These are phyloP conservation scores for Scutellaria barbata DNA, from an alignment of 257 asterid species.

Conservation along the genomic window DNA sequence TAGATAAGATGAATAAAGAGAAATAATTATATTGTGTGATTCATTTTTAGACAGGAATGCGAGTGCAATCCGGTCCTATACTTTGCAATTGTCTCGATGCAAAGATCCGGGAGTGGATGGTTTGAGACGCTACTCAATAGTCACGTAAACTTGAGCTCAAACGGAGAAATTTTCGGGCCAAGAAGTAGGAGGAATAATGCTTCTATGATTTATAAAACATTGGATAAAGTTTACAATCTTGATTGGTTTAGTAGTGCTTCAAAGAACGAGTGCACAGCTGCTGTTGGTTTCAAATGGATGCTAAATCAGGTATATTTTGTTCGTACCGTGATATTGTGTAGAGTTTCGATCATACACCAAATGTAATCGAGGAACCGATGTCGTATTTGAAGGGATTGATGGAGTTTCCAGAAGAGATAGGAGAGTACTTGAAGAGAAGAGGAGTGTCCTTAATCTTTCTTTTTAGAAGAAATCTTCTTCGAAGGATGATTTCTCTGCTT, in stretches of 20 bases:
- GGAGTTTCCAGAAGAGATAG: slow-evolving; percentile 58
- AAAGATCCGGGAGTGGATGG: slow-evolving; percentile 96
- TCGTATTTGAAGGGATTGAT: slow-evolving; percentile 61
- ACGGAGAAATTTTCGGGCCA: slow-evolving; percentile 74
- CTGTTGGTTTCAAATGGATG: slow-evolving; percentile 97
- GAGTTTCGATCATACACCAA: too few species aligned
- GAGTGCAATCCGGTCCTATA: slow-evolving; percentile 74
- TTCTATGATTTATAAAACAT: slow-evolving; percentile 44
- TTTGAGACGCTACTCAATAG: slow-evolving; percentile 83
- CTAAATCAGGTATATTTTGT: slow-evolving; percentile 68
- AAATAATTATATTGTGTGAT: not conserved
- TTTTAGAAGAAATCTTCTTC: slow-evolving; percentile 70
- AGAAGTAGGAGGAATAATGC: slow-evolving; percentile 56
- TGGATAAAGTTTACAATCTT: slow-evolving; percentile 69
- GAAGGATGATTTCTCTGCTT: slow-evolving; percentile 71
- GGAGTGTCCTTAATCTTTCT: slow-evolving; percentile 75
- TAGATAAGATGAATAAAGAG: not conserved
- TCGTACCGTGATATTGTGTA: not conserved
- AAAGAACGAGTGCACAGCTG: slow-evolving; percentile 83
- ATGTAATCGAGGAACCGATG: too few species aligned
- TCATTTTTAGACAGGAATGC: slow-evolving; percentile 70
- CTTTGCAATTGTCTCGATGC: slow-evolving; percentile 79
- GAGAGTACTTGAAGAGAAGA: slow-evolving; percentile 60
- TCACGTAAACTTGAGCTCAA: slow-evolving; percentile 77
- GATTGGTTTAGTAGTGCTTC: slow-evolving; percentile 77